Evolutionary conservation across 2,329 filamentous ascomycete genomes (phyloP).

Genomic region (Diaporthe velutina): DNA sequence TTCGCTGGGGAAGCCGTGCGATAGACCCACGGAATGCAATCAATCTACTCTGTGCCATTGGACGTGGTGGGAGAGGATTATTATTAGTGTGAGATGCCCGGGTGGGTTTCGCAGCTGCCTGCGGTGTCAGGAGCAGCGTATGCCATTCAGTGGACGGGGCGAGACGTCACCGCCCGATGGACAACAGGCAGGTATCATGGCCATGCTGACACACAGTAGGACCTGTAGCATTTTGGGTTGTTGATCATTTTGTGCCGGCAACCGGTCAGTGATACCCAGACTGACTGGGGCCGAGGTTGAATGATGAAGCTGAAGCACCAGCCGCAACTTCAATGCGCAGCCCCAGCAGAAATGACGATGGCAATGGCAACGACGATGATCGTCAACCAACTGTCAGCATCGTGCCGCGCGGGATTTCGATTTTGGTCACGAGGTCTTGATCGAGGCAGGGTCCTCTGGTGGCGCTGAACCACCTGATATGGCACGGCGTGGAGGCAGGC

Average conservation of each 20-base stretch:
- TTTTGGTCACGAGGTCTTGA: constrained; percentile 16
- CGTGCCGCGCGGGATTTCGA: constrained; percentile 24
- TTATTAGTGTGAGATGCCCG: background rate
- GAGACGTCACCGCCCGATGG: background rate
- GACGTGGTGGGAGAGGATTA: background rate
- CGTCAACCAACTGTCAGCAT: constrained; percentile 17
- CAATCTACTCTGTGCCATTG: constrained; percentile 13
- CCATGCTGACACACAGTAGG: background rate
- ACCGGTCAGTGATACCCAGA: background rate
- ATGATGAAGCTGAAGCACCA: constrained; percentile 2
- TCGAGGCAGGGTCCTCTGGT: constrained; percentile 2
- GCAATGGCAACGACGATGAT: background rate
- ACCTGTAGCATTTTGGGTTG: background rate
- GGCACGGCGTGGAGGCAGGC: constrained; percentile 11
- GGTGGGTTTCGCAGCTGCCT: constrained; percentile 18
- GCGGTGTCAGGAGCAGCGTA: background rate
- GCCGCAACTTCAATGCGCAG: background rate
- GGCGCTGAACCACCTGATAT: constrained; percentile 28
- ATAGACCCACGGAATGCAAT: constrained; percentile 26
- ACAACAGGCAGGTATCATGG: background rate
- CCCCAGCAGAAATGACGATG: background rate
- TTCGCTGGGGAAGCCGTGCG: constrained; percentile 33
- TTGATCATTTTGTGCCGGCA: background rate
- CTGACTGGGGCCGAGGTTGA: background rate
- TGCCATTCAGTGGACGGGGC: constrained; percentile 1